Percentiles rank a stretch among this genome's conserved stretches.
Conservation (phyloP, 148 eudicot genomes). For the Nepenthes mirabilis region DNA sequence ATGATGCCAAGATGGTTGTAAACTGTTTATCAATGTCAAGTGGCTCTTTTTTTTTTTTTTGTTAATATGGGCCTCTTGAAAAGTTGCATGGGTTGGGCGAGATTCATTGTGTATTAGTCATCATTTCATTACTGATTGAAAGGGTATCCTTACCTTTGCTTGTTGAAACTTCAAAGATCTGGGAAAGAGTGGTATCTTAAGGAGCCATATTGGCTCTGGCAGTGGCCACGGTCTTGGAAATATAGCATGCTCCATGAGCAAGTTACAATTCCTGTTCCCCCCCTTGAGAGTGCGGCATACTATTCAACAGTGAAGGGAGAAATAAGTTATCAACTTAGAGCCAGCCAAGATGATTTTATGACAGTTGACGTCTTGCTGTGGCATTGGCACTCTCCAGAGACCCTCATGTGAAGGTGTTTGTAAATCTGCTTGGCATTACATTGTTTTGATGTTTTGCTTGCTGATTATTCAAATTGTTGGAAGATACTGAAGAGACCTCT, state of each 20-base stretch:
- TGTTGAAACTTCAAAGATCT: slow-evolving; percentile 77
- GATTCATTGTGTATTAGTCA: slow-evolving; percentile 30
- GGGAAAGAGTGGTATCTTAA: slow-evolving; percentile 76
- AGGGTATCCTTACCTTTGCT: slow-evolving; percentile 88
- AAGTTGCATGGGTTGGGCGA: slow-evolving; percentile 30
- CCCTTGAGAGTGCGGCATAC: slow-evolving; percentile 54
- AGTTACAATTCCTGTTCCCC: slow-evolving; percentile 37
- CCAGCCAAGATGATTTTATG: slow-evolving; percentile 60
- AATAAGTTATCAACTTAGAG: slow-evolving; percentile 37
- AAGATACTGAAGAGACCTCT: slow-evolving; percentile 80
- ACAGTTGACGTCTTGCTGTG: slow-evolving; percentile 82
- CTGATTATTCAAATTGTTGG: slow-evolving; percentile 67
- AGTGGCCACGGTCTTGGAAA: slow-evolving; percentile 85
- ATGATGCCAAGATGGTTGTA: slow-evolving; percentile 26
- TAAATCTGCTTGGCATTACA: slow-evolving; percentile 67
- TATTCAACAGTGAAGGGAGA: slow-evolving; percentile 49
- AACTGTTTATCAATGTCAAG: slow-evolving; percentile 29
- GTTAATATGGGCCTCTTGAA: slow-evolving; percentile 56
- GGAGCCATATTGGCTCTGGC: slow-evolving; percentile 70
- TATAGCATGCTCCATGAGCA: slow-evolving; percentile 50
- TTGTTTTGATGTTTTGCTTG: slow-evolving; percentile 67
- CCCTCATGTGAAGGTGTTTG: slow-evolving; percentile 56
- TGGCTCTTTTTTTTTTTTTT: slow-evolving; percentile 46
- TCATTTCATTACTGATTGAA: slow-evolving; percentile 76
- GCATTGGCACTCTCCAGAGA: slow-evolving; percentile 67